Percentiles rank a stretch among this genome's conserved stretches.
Conservation (phyloP, 192 early-diverging fungal species). For the Gorgonomyces haynaldii region DNA sequence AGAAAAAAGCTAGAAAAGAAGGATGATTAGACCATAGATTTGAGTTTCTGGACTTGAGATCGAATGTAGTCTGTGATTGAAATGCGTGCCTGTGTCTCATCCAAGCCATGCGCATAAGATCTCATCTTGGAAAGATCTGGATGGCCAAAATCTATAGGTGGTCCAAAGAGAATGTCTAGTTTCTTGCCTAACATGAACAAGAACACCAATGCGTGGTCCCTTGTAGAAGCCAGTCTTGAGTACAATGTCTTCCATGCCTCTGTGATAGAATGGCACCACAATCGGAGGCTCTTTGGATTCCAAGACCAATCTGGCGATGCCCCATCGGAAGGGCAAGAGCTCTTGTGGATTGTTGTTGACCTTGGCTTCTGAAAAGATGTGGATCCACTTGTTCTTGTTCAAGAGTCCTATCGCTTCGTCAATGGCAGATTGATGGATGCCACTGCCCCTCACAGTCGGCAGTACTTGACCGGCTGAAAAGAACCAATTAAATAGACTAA, state of each 20-base stretch:
- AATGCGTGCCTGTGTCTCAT: slow-evolving; percentile 37
- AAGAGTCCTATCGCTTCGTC: too few species aligned
- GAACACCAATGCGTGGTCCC: slow-evolving; percentile 27
- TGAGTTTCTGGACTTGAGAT: slow-evolving; percentile 4
- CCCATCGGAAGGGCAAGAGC: slow-evolving; percentile 71
- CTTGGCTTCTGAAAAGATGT: slow-evolving; percentile 29
- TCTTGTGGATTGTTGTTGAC: slow-evolving; percentile 44
- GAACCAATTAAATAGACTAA: slow-evolving; percentile 10
- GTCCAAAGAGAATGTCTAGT: slow-evolving; percentile 56
- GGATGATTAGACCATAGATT: too few species aligned
- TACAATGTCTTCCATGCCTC: slow-evolving; percentile 27
- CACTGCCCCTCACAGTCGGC: slow-evolving; percentile 62
- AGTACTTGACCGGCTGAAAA: slow-evolving; percentile 73
- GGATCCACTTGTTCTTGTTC: too few species aligned
- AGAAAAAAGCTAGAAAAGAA: too few species aligned
- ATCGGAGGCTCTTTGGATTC: slow-evolving; percentile 59
- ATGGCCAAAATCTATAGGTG: slow-evolving; percentile 57
- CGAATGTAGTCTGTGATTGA: slow-evolving; percentile 37
- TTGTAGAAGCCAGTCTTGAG: background rate
- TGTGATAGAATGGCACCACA: slow-evolving; percentile 61
- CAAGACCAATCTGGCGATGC: slow-evolving; percentile 74
- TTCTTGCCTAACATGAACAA: slow-evolving; percentile 42
- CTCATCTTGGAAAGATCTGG: slow-evolving; percentile 27
- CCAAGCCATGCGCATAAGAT: slow-evolving; percentile 32
- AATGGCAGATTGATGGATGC: too few species aligned